Evolutionary conservation across 257 asterid genomes (phyloP).

Genomic region (Solanum dulcamara): DNA sequence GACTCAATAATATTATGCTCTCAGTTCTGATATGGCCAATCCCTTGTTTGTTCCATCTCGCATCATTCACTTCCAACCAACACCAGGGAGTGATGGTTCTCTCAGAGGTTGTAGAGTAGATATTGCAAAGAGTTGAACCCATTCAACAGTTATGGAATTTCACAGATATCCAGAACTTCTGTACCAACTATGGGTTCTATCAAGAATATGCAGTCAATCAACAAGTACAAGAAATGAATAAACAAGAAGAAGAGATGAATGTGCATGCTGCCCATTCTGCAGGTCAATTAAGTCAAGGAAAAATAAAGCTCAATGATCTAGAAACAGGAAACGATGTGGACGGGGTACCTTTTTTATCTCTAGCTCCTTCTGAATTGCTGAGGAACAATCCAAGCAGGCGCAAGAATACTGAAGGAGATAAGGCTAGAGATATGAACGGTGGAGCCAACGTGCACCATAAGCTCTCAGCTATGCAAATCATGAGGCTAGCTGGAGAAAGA

Average conservation of each 20-base stretch:
- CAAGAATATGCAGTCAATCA: not conserved
- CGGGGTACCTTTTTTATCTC: not conserved
- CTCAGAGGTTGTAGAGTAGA: not conserved
- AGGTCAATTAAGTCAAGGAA: not conserved
- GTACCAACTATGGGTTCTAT: not conserved
- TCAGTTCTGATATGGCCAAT: not conserved
- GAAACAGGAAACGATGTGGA: not conserved
- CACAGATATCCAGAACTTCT: not conserved
- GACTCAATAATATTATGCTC: not conserved
- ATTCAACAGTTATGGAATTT: not conserved
- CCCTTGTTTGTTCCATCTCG: not conserved
- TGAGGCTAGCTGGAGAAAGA: conserved; percentile 17
- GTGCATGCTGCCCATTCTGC: not conserved
- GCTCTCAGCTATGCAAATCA: conserved; percentile 1
- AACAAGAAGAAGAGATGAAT: not conserved
- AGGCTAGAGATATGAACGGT: not conserved
- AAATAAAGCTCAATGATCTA: not conserved
- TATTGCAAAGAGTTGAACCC: not conserved
- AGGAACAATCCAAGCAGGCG: not conserved
- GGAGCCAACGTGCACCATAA: not conserved
- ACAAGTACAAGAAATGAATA: not conserved
- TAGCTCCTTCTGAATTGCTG: not conserved
- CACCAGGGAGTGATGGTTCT: not conserved
- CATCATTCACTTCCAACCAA: not conserved
- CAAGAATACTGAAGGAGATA: not conserved